phyloP scores from a whole-genome alignment of 495 filamentous ascomycete species.

The Staphylotrichum tortipilum region DNA sequence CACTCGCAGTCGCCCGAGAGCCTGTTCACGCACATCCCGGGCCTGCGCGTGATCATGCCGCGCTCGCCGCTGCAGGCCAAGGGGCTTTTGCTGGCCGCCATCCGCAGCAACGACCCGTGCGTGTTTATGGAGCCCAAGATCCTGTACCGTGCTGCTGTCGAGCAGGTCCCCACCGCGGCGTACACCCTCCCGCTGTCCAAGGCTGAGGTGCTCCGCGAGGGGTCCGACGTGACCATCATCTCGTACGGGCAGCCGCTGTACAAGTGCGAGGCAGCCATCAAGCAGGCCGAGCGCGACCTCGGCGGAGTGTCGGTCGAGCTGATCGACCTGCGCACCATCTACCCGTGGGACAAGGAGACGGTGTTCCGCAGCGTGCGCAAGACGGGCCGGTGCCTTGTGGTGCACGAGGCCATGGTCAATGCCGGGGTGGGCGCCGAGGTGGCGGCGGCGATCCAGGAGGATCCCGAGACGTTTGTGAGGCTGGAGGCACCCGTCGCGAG shows the following conservation, averaged over 20 bases:
- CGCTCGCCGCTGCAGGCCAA: slow-evolving; percentile 88
- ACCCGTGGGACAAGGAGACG: slow-evolving; percentile 88
- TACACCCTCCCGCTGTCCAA: slow-evolving; percentile 83
- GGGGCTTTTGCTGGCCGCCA: slow-evolving; percentile 75
- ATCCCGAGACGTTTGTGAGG: slow-evolving; percentile 66
- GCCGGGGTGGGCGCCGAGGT: slow-evolving; percentile 91
- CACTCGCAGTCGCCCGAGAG: slow-evolving; percentile 91
- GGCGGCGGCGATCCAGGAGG: slow-evolving; percentile 83
- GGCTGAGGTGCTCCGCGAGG: slow-evolving; percentile 79
- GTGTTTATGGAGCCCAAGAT: slow-evolving; percentile 97
- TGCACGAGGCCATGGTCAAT: slow-evolving; percentile 94
- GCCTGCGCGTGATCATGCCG: slow-evolving; percentile 81
- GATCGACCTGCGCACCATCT: slow-evolving; percentile 85
- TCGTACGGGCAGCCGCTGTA: slow-evolving; percentile 93
- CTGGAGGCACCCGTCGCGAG: slow-evolving; percentile 89
- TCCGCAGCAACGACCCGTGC: slow-evolving; percentile 78
- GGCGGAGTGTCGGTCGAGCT: slow-evolving; percentile 77
- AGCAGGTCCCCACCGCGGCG: slow-evolving; percentile 77
- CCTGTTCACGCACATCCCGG: slow-evolving; percentile 87
- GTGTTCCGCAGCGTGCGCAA: slow-evolving; percentile 79
- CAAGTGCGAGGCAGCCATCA: slow-evolving; percentile 71
- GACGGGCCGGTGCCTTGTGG: slow-evolving; percentile 83
- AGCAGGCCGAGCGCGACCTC: slow-evolving; percentile 70
- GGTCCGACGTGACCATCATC: slow-evolving; percentile 75
- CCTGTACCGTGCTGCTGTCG: slow-evolving; percentile 87